These are phyloP conservation scores for Mantamonas sphyraenae DNA, from an alignment of 78 protist genomes.

Conservation along the genomic window DNA sequence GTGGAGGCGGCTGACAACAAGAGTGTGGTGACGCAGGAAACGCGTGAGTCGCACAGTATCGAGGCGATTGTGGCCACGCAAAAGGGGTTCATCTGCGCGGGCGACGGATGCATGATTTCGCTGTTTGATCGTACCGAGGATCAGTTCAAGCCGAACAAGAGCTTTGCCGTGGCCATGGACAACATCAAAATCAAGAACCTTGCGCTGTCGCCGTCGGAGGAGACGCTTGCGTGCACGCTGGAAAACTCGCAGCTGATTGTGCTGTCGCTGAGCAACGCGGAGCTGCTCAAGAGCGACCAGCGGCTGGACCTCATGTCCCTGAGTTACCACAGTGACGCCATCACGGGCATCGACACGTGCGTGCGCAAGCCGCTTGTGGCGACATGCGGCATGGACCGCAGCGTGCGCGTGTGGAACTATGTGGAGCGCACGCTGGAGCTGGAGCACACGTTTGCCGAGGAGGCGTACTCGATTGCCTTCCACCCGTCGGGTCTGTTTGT, in stretches of 20 bases:
- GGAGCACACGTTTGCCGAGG: conserved; percentile 24
- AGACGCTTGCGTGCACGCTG: conserved; percentile 22
- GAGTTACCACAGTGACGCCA: conserved; percentile 5
- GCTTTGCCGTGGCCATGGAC: conserved; percentile 7
- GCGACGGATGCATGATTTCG: conserved; percentile 16
- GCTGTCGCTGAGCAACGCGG: conserved; percentile 33
- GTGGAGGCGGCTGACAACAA: conserved; percentile 33
- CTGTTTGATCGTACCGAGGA: conserved; percentile 34
- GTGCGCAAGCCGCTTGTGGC: conserved; percentile 57
- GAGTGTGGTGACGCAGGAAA: neutral
- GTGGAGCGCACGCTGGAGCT: conserved; percentile 25
- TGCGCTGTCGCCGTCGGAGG: conserved; percentile 37
- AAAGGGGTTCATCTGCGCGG: conserved; percentile 45
- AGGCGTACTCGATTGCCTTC: conserved; percentile 25
- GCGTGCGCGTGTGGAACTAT: conserved; percentile 52
- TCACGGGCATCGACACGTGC: conserved; percentile 46
- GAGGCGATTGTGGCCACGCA: conserved; percentile 9
- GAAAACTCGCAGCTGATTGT: conserved; percentile 18
- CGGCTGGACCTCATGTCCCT: neutral
- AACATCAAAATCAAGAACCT: neutral
- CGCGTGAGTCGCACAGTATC: conserved; percentile 20
- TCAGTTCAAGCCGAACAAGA: neutral
- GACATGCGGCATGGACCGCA: conserved; percentile 30
- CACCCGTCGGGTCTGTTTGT: conserved; percentile 47
- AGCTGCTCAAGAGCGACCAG: conserved; percentile 1